Evolutionary conservation across 139 green algal species (phyloP).

Genomic region (Gonium pectorale): DNA sequence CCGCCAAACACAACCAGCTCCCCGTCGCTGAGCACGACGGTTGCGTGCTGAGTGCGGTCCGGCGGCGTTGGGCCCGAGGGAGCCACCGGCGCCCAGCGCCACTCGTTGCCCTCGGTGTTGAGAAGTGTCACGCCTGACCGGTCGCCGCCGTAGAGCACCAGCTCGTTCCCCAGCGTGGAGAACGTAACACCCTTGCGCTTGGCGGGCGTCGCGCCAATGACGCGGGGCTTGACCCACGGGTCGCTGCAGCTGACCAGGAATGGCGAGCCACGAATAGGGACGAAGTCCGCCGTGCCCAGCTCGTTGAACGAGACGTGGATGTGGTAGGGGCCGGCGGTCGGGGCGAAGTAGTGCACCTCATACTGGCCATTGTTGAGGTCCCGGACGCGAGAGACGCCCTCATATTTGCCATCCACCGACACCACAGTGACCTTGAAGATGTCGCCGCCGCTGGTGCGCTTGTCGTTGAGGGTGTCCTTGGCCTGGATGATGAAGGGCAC

Average conservation of each 20-base stretch:
- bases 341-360: constrained; percentile 72
- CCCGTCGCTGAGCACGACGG: constrained; percentile 47
- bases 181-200: constrained; percentile 73
- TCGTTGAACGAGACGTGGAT: constrained; percentile 81
- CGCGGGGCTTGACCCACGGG: constrained; percentile 76
- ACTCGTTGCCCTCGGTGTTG: constrained; percentile 58
- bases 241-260: constrained; percentile 77
- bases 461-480: constrained; percentile 81
- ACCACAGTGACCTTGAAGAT: constrained; percentile 73
- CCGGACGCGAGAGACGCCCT: constrained; percentile 65
- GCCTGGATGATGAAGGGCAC: constrained; percentile 88
- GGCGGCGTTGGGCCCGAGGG: constrained; percentile 55
- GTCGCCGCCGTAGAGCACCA: constrained; percentile 82
- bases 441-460: constrained; percentile 82
- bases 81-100: constrained; percentile 57
- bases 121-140: constrained; percentile 75
- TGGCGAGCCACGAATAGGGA: constrained; percentile 79
- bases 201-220: constrained; percentile 71
- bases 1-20: constrained; percentile 80
- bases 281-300: constrained; percentile 64
- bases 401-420: constrained; percentile 64
- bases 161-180: constrained; percentile 56
- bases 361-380: constrained; percentile 84
- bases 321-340: constrained; percentile 64
- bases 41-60: constrained; percentile 61